Base-by-base conservation (phyloP, 371 early-diverging fungal species). In the Smittium culicis region DNA sequence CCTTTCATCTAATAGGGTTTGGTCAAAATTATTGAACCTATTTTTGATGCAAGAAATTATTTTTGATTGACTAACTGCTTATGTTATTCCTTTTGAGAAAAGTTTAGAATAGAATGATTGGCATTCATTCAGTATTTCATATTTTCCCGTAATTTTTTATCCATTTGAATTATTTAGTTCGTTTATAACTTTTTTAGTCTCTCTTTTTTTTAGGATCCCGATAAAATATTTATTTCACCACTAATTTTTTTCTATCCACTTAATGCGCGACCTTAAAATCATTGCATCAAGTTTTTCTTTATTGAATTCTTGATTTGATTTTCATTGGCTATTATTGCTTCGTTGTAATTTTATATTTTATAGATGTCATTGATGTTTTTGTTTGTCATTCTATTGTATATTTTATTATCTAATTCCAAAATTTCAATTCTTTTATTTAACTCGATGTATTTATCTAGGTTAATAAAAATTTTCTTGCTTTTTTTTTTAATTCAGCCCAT, bases 211-310 rank as follows among this genome's bases (percentile, higher is more conserved):
- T 2, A 63, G 63, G 17, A n/a, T 1, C n/a, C 31, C n/a, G 34
- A 31, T 30, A 33, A 63, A 31, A 31, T 63, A 31, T 63, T 63
- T 63, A n/a, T 63, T 63, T 24, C 29, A 63, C n/a, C n/a, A 30
- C 32, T 63, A 20, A 24, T 35, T 35, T 31, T 63, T 5, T 33
- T 63, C 33, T n/a, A 32, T 32, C 60, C 60, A 59, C 5, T 59
- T 59, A 11, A 14, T 32, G 5, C 60, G 5, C 5, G 60, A 27
- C 11, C 20, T 5, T 45, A 45, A 45, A 20, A 45, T 45, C 20
- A 45, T 11, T 45, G 11, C 45, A 45, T 45, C 5, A 11, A 59
- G 30, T 11, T 29, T 59, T 11, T 59, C 32, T 59, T 32, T 32
- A n/a, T n/a, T n/a, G n/a, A n/a, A n/a, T n/a, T 59, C 60, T 27